Evolutionary conservation across 805 yeast species (phyloP).

Genomic region (Schizosaccharomyces lindneri): DNA sequence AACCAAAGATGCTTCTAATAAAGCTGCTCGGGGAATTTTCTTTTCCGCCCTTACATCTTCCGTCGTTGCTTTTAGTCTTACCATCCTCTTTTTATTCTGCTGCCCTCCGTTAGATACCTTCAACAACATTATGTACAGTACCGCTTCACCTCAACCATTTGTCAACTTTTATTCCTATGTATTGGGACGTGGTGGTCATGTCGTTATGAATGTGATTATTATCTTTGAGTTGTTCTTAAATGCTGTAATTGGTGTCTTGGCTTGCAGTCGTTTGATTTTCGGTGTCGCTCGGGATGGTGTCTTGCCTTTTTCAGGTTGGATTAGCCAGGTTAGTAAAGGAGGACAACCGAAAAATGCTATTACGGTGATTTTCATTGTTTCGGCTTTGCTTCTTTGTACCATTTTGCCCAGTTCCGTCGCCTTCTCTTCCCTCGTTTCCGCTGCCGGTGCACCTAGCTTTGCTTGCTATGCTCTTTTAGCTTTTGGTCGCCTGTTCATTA

Average conservation of each 20-base stretch:
- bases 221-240: slow-evolving; percentile 6
- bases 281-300: slow-evolving; percentile 11
- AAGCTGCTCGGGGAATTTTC: slow-evolving; percentile 9
- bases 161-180: slow-evolving; percentile 9
- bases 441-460: slow-evolving; percentile 9
- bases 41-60: slow-evolving; percentile 8
- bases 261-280: slow-evolving; percentile 9
- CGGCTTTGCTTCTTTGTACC: slow-evolving; percentile 8
- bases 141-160: slow-evolving; percentile 9
- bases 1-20: slow-evolving; percentile 8
- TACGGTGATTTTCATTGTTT: slow-evolving; percentile 7
- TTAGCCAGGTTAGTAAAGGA: slow-evolving; percentile 6
- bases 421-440: slow-evolving; percentile 9
- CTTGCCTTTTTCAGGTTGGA: slow-evolving; percentile 9
- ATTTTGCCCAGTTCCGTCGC: slow-evolving; percentile 9
- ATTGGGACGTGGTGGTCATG: slow-evolving; percentile 9
- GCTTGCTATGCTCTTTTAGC: slow-evolving; percentile 9
- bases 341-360: slow-evolving; percentile 9
- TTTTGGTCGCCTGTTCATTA: slow-evolving; percentile 8
- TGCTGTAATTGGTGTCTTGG: slow-evolving; percentile 7
- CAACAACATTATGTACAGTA: slow-evolving; percentile 5
- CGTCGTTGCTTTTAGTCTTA: slow-evolving; percentile 5
- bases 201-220: slow-evolving; percentile 7
- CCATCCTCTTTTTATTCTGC: slow-evolving; percentile 8
- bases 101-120: slow-evolving; percentile 5